Base-by-base conservation (phyloP, 2,329 filamentous ascomycete species). In the Phoma sp. region DNA sequence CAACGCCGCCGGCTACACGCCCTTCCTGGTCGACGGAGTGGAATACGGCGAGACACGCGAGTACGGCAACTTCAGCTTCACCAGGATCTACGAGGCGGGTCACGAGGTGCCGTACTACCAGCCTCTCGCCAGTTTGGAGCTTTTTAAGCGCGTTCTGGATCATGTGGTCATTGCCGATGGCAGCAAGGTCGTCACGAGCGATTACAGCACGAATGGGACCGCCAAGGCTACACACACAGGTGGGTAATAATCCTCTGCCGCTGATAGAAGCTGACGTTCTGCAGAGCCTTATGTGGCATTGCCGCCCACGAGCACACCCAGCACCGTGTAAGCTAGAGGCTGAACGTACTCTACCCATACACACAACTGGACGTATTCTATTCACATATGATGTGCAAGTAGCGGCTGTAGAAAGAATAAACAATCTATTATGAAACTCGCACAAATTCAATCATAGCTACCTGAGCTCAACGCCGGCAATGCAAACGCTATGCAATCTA, bases 1-100 rank as follows among this genome's bases (percentile, higher is more conserved):
- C 71, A 76, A 81, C 1, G 74, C 78, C 0, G 86, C 91, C 0
- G 90, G 89, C 0, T 95, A 95, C 73, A 85, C 89, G 33, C 89
- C 91, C 62, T 83, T 82, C 38, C 78, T 68, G 1, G 74, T 77
- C 21, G 71, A 74, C 43, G 76, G 75, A 12, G 61, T 63, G 5
- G 72, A 77, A 43, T 76, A 77, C 49, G 76, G 78, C 49, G 76
- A 76, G 45, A 74, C 77, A 32, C 64, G 74, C 17, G 73, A 77
- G 49, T 68, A 71, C 41, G 75, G 74, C 22, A 76, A 77, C 50
- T 70, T 79, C 46, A 76, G 72, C 37, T 80, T 79, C 65, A 63
- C 70, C 3, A 61, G 73, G 12, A 58, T 75, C 8, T 75, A 73
- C 33, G 75, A 79, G 39, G 60, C 76, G 6, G 77, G 77, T 2